A percentile compares a stretch with the other conserved stretches of the same genome.
Evolutionary conservation across 2,329 filamentous ascomycete species (phyloP).

Genomic region (Trichoderma sp.): DNA sequence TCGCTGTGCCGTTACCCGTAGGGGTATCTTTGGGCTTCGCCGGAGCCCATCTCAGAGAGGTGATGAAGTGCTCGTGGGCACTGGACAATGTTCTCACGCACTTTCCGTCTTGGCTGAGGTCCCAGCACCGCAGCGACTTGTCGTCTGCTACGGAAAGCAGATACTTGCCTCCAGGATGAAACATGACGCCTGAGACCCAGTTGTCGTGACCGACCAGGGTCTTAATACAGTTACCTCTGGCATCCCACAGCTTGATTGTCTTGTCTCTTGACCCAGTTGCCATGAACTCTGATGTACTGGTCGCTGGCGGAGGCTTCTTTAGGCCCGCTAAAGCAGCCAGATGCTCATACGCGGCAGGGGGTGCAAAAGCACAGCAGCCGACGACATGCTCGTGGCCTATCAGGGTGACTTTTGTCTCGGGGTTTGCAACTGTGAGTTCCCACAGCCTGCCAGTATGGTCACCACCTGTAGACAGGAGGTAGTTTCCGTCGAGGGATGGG

Average conservation of each 20-base stretch:
- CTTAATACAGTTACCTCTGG: constrained; percentile 79
- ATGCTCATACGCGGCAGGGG: constrained; percentile 72
- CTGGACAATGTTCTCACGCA: constrained; percentile 80
- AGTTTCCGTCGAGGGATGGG: constrained; percentile 80
- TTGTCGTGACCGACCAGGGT: constrained; percentile 89
- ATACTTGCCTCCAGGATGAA: constrained; percentile 91
- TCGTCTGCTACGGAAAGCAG: constrained; percentile 84
- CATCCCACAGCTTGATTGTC: constrained; percentile 85
- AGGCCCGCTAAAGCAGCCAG: constrained; percentile 75
- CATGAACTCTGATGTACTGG: constrained; percentile 79
- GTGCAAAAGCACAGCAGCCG: constrained; percentile 85
- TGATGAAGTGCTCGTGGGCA: constrained; percentile 81
- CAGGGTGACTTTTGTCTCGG: constrained; percentile 76
- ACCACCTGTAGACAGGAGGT: constrained; percentile 78
- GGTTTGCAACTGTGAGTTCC: constrained; percentile 68
- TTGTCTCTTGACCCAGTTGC: constrained; percentile 90
- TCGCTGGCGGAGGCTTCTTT: constrained; percentile 75
- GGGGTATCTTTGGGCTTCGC: constrained; percentile 37
- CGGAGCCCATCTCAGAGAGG: constrained; percentile 85
- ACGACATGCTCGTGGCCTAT: constrained; percentile 86
- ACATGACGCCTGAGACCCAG: constrained; percentile 83
- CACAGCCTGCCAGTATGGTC: constrained; percentile 82
- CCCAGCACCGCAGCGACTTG: constrained; percentile 92
- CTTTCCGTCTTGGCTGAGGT: constrained; percentile 83
- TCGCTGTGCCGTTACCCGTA: constrained; percentile 17